These are phyloP conservation scores for Gossypium bickii DNA, from an alignment of 345 rosid species.

Conservation along the genomic window DNA sequence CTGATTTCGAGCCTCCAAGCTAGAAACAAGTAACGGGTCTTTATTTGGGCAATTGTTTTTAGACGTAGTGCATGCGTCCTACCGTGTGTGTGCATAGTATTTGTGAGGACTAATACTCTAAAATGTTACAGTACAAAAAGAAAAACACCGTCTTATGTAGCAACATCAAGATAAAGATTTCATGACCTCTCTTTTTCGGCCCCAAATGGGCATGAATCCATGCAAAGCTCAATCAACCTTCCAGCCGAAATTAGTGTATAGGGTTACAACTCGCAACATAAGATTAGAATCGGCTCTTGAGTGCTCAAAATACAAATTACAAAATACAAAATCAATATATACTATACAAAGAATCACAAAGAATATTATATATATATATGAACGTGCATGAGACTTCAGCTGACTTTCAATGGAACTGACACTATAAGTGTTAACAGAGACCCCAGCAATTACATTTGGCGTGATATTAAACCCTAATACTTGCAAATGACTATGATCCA, in stretches of 20 bases:
- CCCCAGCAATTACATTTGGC: not conserved
- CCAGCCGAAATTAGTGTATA: not conserved
- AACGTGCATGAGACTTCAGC: not conserved
- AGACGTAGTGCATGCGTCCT: too few species aligned
- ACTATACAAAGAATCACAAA: conserved; percentile 4
- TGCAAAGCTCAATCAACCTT: not conserved
- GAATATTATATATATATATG: not conserved
- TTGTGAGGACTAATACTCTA: too few species aligned
- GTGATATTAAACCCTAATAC: not conserved
- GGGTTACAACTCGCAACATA: not conserved
- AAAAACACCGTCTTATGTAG: too few species aligned
- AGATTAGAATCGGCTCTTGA: not conserved
- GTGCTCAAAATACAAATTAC: not conserved
- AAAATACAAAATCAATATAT: conserved; percentile 5
- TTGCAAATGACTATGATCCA: not conserved
- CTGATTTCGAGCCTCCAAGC: too few species aligned
- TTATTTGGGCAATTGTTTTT: too few species aligned
- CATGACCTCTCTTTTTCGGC: too few species aligned
- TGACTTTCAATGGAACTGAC: not conserved
- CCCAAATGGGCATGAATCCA: not conserved
- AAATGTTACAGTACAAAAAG: too few species aligned
- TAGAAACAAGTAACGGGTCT: too few species aligned
- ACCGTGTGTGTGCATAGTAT: too few species aligned
- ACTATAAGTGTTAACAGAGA: not conserved
- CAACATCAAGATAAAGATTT: too few species aligned